These are phyloP conservation scores for Nemania sp. DNA, from an alignment of 2,329 filamentous ascomycete genomes.

Conservation along the genomic window DNA sequence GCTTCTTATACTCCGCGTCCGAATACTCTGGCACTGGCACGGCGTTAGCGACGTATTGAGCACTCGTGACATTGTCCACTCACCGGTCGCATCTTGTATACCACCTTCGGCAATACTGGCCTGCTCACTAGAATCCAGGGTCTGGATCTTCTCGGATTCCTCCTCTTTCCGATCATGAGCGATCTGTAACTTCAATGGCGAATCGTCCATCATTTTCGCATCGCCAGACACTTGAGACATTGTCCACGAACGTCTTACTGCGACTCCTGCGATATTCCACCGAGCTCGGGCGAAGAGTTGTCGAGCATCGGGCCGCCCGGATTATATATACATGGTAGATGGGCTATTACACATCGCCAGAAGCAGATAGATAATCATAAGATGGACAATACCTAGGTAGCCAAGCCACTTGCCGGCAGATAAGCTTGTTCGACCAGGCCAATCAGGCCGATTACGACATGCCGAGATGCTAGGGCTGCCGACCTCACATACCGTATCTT, in stretches of 20 bases:
- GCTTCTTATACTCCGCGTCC: conserved; percentile 43
- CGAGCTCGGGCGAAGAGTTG: not conserved
- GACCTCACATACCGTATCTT: not conserved
- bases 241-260: not conserved
- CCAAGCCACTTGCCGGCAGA: conserved; percentile 2
- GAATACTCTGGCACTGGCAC: conserved; percentile 34
- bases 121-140: conserved; percentile 29
- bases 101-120: conserved; percentile 29
- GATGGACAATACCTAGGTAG: not conserved
- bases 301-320: not conserved
- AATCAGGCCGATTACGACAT: conserved; percentile 11
- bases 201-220: conserved; percentile 28
- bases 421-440: conserved; percentile 8
- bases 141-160: conserved; percentile 25
- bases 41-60: not conserved
- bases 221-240: conserved; percentile 29
- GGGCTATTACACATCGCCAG: not conserved
- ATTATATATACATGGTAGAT: not conserved
- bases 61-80: conserved; percentile 5
- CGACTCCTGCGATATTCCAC: not conserved
- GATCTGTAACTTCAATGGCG: conserved; percentile 24
- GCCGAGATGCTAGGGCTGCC: not conserved
- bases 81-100: conserved; percentile 28
- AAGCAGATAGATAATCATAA: not conserved
- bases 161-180: conserved; percentile 22